Evolutionary conservation across 192 early-diverging fungal genomes (phyloP).

Genomic region (Podila epicladia): DNA sequence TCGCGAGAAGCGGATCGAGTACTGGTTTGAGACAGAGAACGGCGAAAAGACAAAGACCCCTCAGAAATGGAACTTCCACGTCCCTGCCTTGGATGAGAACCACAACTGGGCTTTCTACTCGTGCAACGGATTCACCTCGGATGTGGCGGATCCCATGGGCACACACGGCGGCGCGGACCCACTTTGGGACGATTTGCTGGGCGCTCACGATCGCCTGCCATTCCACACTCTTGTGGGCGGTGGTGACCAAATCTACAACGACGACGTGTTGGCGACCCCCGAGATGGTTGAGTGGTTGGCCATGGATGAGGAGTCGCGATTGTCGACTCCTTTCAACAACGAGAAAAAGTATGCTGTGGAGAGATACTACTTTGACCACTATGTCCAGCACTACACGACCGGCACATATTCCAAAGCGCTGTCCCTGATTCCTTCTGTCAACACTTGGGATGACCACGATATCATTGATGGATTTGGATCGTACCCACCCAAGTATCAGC

Average conservation of each 20-base stretch:
- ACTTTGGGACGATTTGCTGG: constrained; percentile 74
- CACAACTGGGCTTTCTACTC: constrained; percentile 76
- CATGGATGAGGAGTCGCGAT: constrained; percentile 55
- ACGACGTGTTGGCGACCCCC: constrained; percentile 48
- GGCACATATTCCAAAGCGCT: constrained; percentile 68
- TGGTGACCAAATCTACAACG: constrained; percentile 79
- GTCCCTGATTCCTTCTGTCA: constrained; percentile 78
- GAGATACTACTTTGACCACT: constrained; percentile 78
- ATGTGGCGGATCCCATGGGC: constrained; percentile 55
- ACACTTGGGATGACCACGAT: constrained; percentile 90
- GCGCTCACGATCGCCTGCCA: constrained; percentile 62
- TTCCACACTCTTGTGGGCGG: constrained; percentile 79
- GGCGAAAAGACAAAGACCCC: constrained; percentile 10
- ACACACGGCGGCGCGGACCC: constrained; percentile 50
- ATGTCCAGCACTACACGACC: constrained; percentile 68
- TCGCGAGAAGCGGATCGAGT: constrained; percentile 44
- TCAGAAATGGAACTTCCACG: constrained; percentile 56
- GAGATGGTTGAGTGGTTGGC: constrained; percentile 43
- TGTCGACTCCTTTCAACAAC: constrained; percentile 60
- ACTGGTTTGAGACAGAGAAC: constrained; percentile 45
- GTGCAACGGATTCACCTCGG: constrained; percentile 77
- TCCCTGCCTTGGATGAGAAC: constrained; percentile 55
- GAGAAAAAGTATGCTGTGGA: constrained; percentile 65
- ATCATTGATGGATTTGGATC: constrained; percentile 88
- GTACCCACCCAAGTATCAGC: constrained; percentile 80